Percentiles rank a stretch among this genome's conserved stretches.
Evolutionary conservation across 495 filamentous ascomycete genomes (phyloP).

Genomic region (Neurospora sp.): DNA sequence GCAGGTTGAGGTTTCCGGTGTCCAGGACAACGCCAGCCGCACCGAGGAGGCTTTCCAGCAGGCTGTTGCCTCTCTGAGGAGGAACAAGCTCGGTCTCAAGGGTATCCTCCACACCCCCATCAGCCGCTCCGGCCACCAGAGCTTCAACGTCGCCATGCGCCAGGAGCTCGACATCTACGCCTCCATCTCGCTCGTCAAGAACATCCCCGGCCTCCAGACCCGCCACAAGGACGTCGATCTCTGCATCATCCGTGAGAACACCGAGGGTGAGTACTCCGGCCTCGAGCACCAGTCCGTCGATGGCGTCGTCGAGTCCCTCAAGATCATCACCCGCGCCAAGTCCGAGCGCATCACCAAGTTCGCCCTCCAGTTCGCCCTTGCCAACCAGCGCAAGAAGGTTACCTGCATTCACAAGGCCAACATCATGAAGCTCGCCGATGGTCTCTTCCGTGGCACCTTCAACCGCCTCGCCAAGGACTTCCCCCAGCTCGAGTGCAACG

Average conservation of each 20-base stretch:
- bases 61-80: slow-evolving; percentile 85
- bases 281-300: slow-evolving; percentile 96
- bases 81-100: slow-evolving; percentile 97
- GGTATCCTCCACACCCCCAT: slow-evolving; percentile 95
- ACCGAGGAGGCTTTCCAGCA: slow-evolving; percentile 91
- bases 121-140: slow-evolving; percentile 93
- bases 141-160: slow-evolving; percentile 97
- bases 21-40: slow-evolving; percentile 66
- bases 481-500: slow-evolving; percentile 86
- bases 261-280: slow-evolving; percentile 97
- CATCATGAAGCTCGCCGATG: slow-evolving; percentile 99
- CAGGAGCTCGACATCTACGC: slow-evolving; percentile 99
- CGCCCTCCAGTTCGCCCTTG: slow-evolving; percentile 92
- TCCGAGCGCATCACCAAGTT: slow-evolving; percentile 98
- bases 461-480: slow-evolving; percentile 86
- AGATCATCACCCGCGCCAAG: slow-evolving; percentile 98
- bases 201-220: slow-evolving; percentile 96
- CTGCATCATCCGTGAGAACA: slow-evolving; percentile 99
- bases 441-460: slow-evolving; percentile 87
- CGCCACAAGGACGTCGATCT: slow-evolving; percentile 94
- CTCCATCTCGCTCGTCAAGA: slow-evolving; percentile 96
- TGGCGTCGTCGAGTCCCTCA: slow-evolving; percentile 96
- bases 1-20: slow-evolving; percentile 90
- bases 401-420: slow-evolving; percentile 99
- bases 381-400: slow-evolving; percentile 89